Conservation (phyloP, 164 flowering plant genomes). For the Tetrastigma voinierianum region DNA sequence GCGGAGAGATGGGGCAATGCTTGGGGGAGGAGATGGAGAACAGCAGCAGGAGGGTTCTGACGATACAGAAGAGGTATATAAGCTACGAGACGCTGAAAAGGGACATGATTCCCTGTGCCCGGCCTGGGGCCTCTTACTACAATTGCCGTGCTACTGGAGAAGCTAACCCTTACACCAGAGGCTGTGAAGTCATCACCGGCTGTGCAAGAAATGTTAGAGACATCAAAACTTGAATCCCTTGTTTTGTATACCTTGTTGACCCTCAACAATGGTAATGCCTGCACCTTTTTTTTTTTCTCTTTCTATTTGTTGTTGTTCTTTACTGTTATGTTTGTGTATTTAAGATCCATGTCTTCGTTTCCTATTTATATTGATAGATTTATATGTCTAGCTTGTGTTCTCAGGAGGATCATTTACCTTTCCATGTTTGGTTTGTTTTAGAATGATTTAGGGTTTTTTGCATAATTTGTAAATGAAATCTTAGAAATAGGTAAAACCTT, state of each 20-base stretch:
- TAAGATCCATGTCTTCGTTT: slow-evolving; percentile 5
- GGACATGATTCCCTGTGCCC: slow-evolving; percentile 55
- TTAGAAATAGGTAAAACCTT: too few relatives aligned
- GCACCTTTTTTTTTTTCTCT: background rate
- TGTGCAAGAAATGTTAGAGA: slow-evolving; percentile 35
- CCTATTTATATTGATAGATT: background rate
- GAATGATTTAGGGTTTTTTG: too few relatives aligned
- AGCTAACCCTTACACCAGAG: slow-evolving; percentile 57
- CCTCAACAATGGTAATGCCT: background rate
- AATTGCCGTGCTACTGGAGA: slow-evolving; percentile 33
- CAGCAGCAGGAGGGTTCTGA: slow-evolving; percentile 43
- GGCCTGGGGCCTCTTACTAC: slow-evolving; percentile 72
- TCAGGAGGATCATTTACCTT: too few relatives aligned
- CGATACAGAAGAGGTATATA: slow-evolving; percentile 51
- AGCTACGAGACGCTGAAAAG: slow-evolving; percentile 62
- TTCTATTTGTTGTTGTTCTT: background rate
- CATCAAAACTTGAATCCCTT: slow-evolving; percentile 16
- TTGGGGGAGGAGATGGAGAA: slow-evolving; percentile 32
- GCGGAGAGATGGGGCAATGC: slow-evolving; percentile 23
- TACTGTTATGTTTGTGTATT: slow-evolving; percentile 3
- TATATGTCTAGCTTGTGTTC: background rate
- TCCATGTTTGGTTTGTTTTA: too few relatives aligned
- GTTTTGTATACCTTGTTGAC: too few relatives aligned
- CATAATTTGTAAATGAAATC: too few relatives aligned
- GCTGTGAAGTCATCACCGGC: slow-evolving; percentile 53